Evolutionary conservation across 352 stramenopile species (phyloP).

Genomic region (Phytophthora constricta): DNA sequence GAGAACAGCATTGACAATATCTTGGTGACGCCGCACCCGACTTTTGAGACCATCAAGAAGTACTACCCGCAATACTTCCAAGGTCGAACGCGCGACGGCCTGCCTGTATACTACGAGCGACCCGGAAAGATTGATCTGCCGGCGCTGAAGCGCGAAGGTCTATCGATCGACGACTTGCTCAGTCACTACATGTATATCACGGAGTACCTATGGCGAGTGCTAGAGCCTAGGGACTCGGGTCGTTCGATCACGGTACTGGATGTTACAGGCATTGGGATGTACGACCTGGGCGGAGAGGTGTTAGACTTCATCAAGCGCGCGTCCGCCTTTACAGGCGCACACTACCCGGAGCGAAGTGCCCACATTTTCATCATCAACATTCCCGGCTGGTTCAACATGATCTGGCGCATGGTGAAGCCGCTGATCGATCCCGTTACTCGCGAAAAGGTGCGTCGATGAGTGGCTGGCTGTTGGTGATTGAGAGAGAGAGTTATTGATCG

Average conservation of each 20-base stretch:
- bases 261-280: constrained; percentile 88
- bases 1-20: constrained; percentile 91
- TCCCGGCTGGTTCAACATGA: constrained; percentile 94
- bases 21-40: constrained; percentile 77
- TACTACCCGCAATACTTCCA: constrained; percentile 94
- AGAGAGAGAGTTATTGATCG: not conserved
- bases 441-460: constrained; percentile 82
- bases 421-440: constrained; percentile 94
- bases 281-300: constrained; percentile 86
- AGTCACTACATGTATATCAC: constrained; percentile 94
- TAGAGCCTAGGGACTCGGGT: constrained; percentile 75
- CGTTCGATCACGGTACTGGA: constrained; percentile 87
- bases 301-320: constrained; percentile 90
- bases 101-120: constrained; percentile 87
- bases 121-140: constrained; percentile 88
- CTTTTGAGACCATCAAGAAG: constrained; percentile 91
- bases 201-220: constrained; percentile 89
- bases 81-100: constrained; percentile 74
- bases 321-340: constrained; percentile 86
- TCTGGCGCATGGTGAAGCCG: constrained; percentile 94
- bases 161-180: constrained; percentile 89
- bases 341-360: constrained; percentile 94
- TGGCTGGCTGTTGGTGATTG: too few species aligned
- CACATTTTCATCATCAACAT: constrained; percentile 97
- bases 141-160: constrained; percentile 83